Evolutionary conservation across 352 stramenopile genomes (phyloP).

Genomic region (Pilasporangium apinafurcum): DNA sequence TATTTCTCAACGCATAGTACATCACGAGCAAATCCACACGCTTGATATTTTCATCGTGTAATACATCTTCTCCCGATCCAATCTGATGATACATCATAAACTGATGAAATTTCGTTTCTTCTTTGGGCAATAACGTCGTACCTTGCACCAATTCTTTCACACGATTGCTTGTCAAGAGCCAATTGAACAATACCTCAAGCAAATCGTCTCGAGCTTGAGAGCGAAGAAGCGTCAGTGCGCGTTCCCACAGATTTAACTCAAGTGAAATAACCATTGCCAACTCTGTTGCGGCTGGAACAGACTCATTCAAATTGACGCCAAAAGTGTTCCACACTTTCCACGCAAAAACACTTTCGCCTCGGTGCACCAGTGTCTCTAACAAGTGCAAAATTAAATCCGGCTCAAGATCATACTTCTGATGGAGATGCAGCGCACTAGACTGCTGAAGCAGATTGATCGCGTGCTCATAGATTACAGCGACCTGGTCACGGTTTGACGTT

Average conservation of each 20-base stretch:
- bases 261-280: slow-evolving; percentile 74
- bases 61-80: slow-evolving; percentile 36
- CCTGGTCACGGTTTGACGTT: slow-evolving; percentile 50
- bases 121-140: slow-evolving; percentile 36
- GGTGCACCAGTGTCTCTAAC: slow-evolving; percentile 71
- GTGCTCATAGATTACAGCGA: slow-evolving; percentile 53
- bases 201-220: slow-evolving; percentile 50
- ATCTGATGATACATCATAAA: slow-evolving; percentile 70
- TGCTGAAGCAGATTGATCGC: slow-evolving; percentile 57
- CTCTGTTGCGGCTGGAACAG: slow-evolving; percentile 43
- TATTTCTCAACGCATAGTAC: slow-evolving; percentile 75
- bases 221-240: slow-evolving; percentile 53
- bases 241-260: slow-evolving; percentile 72
- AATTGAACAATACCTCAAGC: slow-evolving; percentile 59
- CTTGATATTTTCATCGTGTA: slow-evolving; percentile 67
- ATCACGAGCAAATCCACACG: slow-evolving; percentile 74
- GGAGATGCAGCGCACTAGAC: slow-evolving; percentile 67
- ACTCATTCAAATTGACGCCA: slow-evolving; percentile 44
- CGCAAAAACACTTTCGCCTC: slow-evolving; percentile 60
- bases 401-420: slow-evolving; percentile 71
- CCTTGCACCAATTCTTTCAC: slow-evolving; percentile 72
- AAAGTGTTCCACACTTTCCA: slow-evolving; percentile 87
- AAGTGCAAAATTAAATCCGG: slow-evolving; percentile 65
- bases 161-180: slow-evolving; percentile 59
- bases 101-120: slow-evolving; percentile 57